phyloP scores from a whole-genome alignment of 2,329 filamentous ascomycete genomes.

The Passalora sequoiae region DNA sequence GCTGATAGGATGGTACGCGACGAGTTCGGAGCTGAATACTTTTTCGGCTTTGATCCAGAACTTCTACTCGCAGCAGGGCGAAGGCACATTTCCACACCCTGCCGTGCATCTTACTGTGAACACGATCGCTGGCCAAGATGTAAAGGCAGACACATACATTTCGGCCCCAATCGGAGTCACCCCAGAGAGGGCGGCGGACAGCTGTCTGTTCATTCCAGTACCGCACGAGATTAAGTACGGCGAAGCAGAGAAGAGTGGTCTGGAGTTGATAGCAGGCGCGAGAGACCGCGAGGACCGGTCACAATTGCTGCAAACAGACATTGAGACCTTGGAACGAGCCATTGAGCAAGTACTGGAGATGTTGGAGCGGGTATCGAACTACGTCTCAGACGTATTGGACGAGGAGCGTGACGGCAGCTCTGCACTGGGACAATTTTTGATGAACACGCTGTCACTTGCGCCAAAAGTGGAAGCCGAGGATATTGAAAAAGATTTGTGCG shows the following conservation, averaged over 20 bases:
- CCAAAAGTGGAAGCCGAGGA: conserved; percentile 88
- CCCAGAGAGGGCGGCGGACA: conserved; percentile 89
- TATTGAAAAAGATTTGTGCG: conserved; percentile 89
- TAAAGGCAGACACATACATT: conserved; percentile 91
- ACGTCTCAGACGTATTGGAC: conserved; percentile 88
- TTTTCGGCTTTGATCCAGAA: conserved; percentile 99
- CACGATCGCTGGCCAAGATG: conserved; percentile 79
- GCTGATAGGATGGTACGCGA: conserved; percentile 97
- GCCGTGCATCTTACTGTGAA: conserved; percentile 94
- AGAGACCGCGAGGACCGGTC: conserved; percentile 72
- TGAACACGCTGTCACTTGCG: conserved; percentile 86
- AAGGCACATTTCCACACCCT: conserved; percentile 95
- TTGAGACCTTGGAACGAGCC: conserved; percentile 80
- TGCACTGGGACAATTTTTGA: conserved; percentile 86
- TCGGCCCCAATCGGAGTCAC: conserved; percentile 91
- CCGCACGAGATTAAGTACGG: conserved; percentile 90
- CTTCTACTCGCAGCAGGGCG: conserved; percentile 96
- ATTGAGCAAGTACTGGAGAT: conserved; percentile 84
- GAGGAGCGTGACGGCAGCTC: conserved; percentile 87
- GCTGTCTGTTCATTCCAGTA: conserved; percentile 94
- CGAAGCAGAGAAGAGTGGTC: conserved; percentile 68
- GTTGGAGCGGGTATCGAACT: conserved; percentile 84
- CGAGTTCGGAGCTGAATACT: conserved; percentile 91
- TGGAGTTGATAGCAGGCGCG: conserved; percentile 79
- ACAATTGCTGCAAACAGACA: conserved; percentile 72